Conservation (phyloP, 73 alveolate species). For the Halteria grandinella region DNA sequence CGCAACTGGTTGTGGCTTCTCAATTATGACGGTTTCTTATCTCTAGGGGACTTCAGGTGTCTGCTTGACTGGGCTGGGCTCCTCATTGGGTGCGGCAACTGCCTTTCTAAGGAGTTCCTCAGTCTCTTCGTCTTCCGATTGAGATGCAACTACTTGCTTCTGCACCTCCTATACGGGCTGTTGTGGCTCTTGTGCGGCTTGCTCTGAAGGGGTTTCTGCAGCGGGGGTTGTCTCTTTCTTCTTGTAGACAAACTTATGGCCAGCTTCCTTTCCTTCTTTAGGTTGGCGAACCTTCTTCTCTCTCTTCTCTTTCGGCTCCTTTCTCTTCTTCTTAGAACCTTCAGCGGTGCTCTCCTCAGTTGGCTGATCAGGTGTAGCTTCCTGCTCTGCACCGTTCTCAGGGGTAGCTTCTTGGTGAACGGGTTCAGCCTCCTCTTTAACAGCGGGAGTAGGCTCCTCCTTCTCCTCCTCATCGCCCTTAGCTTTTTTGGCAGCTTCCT, state of each 20-base stretch:
- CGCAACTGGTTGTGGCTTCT: neutral
- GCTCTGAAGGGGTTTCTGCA: constrained; percentile 1
- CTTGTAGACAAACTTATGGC: constrained; percentile 17
- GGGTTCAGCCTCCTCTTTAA: no score
- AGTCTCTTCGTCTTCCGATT: constrained; percentile 29
- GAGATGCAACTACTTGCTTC: neutral
- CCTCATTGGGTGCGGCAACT: constrained; percentile 37
- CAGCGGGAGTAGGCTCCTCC: no score
- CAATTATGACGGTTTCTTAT: neutral
- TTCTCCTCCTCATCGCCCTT: no score
- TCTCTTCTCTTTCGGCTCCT: neutral
- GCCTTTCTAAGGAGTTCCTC: constrained; percentile 44
- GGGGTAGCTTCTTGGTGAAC: no score
- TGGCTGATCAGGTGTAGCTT: no score
- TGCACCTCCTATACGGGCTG: no score
- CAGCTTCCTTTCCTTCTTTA: constrained; percentile 2
- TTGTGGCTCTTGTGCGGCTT: neutral
- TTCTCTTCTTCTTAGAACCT: constrained; percentile 19
- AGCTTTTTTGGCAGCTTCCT: no score
- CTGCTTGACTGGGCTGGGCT: neutral
- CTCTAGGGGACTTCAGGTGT: neutral
- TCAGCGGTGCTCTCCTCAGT: no score
- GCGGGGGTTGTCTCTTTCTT: constrained; percentile 24
- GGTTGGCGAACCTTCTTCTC: neutral
- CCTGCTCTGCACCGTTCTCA: no score